These are phyloP conservation scores for Hepatocystis sp. DNA, from an alignment of 169 alveolate genomes.

Conservation along the genomic window DNA sequence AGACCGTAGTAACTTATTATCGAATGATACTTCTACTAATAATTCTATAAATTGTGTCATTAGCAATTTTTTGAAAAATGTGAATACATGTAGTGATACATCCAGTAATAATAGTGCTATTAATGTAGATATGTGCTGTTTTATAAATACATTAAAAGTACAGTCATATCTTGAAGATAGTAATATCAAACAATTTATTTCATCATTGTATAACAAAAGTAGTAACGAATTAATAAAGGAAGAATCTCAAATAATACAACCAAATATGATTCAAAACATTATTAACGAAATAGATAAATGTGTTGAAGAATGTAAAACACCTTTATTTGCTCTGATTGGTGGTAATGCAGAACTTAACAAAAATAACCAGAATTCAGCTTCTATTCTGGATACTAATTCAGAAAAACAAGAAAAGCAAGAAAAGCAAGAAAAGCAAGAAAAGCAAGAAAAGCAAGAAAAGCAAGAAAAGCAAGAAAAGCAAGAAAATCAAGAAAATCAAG, in stretches of 20 bases:
- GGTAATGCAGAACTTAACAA: constrained; percentile 2
- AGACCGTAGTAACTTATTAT: constrained; percentile 7
- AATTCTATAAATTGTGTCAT: constrained; percentile 57
- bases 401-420: too few relatives aligned
- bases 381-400: too few relatives aligned
- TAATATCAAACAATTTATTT: constrained; percentile 45
- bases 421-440: too few relatives aligned
- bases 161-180: constrained; percentile 40
- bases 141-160: neutral
- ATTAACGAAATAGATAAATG: constrained; percentile 11
- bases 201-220: constrained; percentile 10
- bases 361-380: too few relatives aligned
- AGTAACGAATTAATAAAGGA: constrained; percentile 5
- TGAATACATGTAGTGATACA: too few relatives aligned
- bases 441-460: too few relatives aligned
- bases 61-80: constrained; percentile 29
- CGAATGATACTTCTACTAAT: constrained; percentile 3
- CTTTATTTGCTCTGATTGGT: neutral
- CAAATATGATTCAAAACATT: constrained; percentile 5
- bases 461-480: too few relatives aligned
- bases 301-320: neutral
- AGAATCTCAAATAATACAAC: neutral
- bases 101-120: too few relatives aligned
- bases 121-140: constrained; percentile 1
- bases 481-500: too few relatives aligned